phyloP scores from a whole-genome alignment of 1,284 basidiomycete genomes.

The Stereum hirsutum region DNA sequence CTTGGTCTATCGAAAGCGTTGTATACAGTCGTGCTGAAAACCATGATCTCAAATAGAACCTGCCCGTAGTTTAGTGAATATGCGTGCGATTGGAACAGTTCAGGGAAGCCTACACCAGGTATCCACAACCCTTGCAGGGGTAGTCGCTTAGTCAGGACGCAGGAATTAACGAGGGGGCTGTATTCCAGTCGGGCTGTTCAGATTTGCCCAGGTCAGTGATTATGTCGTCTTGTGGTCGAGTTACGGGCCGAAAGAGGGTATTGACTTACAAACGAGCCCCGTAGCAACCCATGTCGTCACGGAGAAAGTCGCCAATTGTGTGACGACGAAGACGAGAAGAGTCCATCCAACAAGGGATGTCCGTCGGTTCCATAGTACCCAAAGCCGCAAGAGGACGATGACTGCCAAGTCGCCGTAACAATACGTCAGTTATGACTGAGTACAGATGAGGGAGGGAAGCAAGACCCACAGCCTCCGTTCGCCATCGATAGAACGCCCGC shows the following conservation, averaged over 20 bases:
- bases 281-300: background rate
- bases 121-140: background rate
- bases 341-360: background rate
- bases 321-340: background rate
- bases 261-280: background rate
- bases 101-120: background rate
- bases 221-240: too few relatives aligned
- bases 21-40: background rate
- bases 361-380: background rate
- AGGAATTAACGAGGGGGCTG: background rate
- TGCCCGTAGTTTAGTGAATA: background rate
- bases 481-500: background rate
- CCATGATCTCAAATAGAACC: background rate
- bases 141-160: background rate
- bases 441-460: background rate
- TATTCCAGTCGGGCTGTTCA: background rate
- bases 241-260: too few relatives aligned
- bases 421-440: too few relatives aligned
- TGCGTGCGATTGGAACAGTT: background rate
- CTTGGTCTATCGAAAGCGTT: background rate
- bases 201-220: too few relatives aligned
- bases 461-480: background rate
- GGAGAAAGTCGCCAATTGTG: background rate
- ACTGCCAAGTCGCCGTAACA: background rate
- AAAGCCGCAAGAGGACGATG: background rate